Evolutionary conservation across 2,329 filamentous ascomycete species (phyloP).

Genomic region (Aspergillus cejpii): DNA sequence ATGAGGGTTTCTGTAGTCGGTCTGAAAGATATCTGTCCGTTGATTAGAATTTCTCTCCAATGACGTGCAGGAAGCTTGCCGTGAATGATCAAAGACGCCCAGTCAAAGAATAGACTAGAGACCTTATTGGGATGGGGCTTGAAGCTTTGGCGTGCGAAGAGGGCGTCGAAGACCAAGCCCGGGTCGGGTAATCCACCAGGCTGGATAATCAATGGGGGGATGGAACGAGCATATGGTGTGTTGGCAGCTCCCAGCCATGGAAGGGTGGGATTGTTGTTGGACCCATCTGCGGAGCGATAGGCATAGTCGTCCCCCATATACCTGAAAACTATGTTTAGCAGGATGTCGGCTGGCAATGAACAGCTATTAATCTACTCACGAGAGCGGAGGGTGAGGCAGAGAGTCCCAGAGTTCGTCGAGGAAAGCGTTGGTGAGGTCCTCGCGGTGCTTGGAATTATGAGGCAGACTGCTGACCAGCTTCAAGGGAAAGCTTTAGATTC

Average conservation of each 20-base stretch:
- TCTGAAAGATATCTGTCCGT: conserved; percentile 60
- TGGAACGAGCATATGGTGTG: conserved; percentile 60
- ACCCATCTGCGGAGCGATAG: conserved; percentile 65
- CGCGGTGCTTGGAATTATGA: conserved; percentile 54
- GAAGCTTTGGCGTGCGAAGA: conserved; percentile 40
- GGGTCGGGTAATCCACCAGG: conserved; percentile 63
- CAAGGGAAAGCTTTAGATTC: not conserved
- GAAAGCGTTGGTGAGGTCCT: conserved; percentile 60
- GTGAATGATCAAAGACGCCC: conserved; percentile 67
- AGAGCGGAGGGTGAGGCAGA: conserved; percentile 64
- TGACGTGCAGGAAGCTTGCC: conserved; percentile 38
- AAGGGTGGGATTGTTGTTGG: conserved; percentile 61
- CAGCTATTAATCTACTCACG: conserved; percentile 40
- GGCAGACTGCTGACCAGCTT: conserved; percentile 61
- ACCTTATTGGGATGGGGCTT: conserved; percentile 61
- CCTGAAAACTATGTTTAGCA: conserved; percentile 20
- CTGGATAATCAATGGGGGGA: conserved; percentile 53
- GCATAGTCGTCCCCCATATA: conserved; percentile 50
- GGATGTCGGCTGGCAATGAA: not conserved
- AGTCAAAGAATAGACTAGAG: conserved; percentile 65
- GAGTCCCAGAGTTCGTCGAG: conserved; percentile 64
- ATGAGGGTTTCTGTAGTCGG: conserved; percentile 54
- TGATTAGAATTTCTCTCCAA: not conserved
- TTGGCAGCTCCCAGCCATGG: conserved; percentile 62
- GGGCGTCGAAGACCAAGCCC: conserved; percentile 42